phyloP scores from a whole-genome alignment of 495 filamentous ascomycete genomes.

The Antarctomyces pellizariae region DNA sequence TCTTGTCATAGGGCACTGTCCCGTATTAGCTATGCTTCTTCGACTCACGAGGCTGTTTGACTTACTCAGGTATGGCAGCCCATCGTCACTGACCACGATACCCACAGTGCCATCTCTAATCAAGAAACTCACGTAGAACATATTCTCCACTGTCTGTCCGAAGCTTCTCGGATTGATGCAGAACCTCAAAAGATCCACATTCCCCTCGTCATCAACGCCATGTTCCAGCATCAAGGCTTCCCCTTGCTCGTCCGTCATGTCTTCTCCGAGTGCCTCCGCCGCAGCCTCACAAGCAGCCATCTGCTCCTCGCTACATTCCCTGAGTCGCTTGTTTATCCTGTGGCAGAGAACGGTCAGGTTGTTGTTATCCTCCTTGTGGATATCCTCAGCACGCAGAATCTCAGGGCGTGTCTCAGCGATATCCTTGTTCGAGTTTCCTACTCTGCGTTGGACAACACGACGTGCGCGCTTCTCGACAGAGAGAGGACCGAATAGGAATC shows the following conservation, averaged over 20 bases:
- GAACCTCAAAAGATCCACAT: constrained; percentile 56
- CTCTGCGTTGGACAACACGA: constrained; percentile 38
- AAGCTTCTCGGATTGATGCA: constrained; percentile 77
- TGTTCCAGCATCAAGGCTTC: constrained; percentile 26
- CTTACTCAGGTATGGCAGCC: constrained; percentile 53
- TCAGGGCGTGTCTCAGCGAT: constrained; percentile 46
- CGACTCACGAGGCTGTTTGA: constrained; percentile 5
- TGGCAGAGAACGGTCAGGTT: constrained; percentile 49
- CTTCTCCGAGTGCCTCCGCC: constrained; percentile 14
- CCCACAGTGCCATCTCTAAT: constrained; percentile 64
- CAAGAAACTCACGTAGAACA: constrained; percentile 91
- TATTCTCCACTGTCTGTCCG: constrained; percentile 86
- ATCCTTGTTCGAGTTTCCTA: constrained; percentile 34
- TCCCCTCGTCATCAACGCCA: constrained; percentile 34
- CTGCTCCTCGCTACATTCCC: constrained; percentile 17
- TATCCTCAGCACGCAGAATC: constrained; percentile 44
- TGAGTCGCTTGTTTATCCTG: constrained; percentile 29
- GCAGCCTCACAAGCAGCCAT: constrained; percentile 20
- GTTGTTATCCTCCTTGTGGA: constrained; percentile 46
- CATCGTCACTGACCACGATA: constrained; percentile 35
- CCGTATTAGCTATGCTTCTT: background rate
- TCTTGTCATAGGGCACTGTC: too few species aligned
- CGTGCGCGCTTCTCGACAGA: constrained; percentile 68
- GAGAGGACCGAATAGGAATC: constrained; percentile 75
- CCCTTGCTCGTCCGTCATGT: constrained; percentile 14